These are phyloP conservation scores for Capniomyces stellatus DNA, from an alignment of 371 early-diverging fungal species.

Conservation along the genomic window DNA sequence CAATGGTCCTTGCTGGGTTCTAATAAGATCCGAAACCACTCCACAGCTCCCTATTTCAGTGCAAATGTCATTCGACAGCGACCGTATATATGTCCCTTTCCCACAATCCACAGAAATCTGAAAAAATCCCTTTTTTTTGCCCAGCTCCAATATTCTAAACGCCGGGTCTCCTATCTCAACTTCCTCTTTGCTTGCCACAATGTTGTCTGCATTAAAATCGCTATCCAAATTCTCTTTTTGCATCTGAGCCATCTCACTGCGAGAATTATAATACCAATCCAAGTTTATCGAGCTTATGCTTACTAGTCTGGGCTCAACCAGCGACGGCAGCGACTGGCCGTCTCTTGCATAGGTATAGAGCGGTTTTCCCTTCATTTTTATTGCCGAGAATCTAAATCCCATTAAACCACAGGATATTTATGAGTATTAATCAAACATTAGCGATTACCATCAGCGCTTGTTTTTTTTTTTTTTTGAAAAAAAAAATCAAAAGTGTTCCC, in stretches of 20 bases:
- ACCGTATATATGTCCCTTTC: not conserved
- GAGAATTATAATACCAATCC: not conserved
- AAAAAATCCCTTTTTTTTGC: not conserved
- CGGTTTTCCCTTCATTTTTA: conserved; percentile 1
- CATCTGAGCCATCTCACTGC: not conserved
- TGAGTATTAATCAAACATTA: no score
- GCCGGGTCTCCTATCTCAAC: not conserved
- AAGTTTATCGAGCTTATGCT: not conserved
- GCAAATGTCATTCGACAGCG: not conserved
- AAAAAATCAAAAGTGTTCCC: no score
- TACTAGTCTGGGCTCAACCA: not conserved
- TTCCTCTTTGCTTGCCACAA: not conserved
- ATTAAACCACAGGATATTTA: no score
- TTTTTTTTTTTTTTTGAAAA: no score
- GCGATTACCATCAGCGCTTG: no score
- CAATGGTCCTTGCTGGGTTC: conserved; percentile 1
- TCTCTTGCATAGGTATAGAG: not conserved
- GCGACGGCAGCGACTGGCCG: not conserved
- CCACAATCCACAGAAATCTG: not conserved
- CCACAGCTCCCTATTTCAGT: not conserved
- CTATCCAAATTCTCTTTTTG: no score
- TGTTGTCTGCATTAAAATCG: no score
- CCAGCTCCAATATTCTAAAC: not conserved
- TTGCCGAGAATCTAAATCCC: not conserved
- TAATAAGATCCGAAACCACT: not conserved